Conservation (phyloP, 768 basidiomycete genomes). For the Mycena polygramma region DNA sequence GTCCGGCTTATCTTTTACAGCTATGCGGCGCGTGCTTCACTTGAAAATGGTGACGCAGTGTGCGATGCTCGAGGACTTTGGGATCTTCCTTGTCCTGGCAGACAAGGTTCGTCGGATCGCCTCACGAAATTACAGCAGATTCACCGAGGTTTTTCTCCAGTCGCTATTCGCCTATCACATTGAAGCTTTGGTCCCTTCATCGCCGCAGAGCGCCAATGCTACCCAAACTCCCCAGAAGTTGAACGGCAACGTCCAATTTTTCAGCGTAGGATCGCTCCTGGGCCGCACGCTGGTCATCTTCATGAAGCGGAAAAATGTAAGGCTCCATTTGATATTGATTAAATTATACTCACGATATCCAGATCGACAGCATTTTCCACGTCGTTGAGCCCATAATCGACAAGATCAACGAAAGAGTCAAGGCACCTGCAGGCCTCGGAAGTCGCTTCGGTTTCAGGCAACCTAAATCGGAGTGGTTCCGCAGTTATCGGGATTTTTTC, state of each 20-base stretch:
- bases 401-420: slow-evolving; percentile 84
- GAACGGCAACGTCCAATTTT: slow-evolving; percentile 94
- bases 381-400: slow-evolving; percentile 97
- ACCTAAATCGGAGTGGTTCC: slow-evolving; percentile 94
- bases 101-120: slow-evolving; percentile 72
- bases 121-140: not conserved
- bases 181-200: slow-evolving; percentile 94
- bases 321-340: slow-evolving; percentile 19
- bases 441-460: slow-evolving; percentile 83
- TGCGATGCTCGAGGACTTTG: slow-evolving; percentile 96
- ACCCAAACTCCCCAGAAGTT: slow-evolving; percentile 91
- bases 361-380: slow-evolving; percentile 93
- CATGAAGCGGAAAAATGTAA: slow-evolving; percentile 93
- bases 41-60: slow-evolving; percentile 95
- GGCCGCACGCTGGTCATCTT: slow-evolving; percentile 93
- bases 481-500: slow-evolving; percentile 94
- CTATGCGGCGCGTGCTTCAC: slow-evolving; percentile 93
- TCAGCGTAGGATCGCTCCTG: slow-evolving; percentile 90
- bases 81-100: slow-evolving; percentile 94
- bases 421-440: slow-evolving; percentile 77
- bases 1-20: slow-evolving; percentile 53
- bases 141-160: slow-evolving; percentile 50
- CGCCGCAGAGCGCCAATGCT: slow-evolving; percentile 73
- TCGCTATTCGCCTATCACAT: slow-evolving; percentile 95
- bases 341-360: slow-evolving; percentile 7